Evolutionary conservation across 1,139 yeast genomes (phyloP), one percentile per base, ranked within the genome.

Genomic region (Saccharomyces hybrid): DNA sequence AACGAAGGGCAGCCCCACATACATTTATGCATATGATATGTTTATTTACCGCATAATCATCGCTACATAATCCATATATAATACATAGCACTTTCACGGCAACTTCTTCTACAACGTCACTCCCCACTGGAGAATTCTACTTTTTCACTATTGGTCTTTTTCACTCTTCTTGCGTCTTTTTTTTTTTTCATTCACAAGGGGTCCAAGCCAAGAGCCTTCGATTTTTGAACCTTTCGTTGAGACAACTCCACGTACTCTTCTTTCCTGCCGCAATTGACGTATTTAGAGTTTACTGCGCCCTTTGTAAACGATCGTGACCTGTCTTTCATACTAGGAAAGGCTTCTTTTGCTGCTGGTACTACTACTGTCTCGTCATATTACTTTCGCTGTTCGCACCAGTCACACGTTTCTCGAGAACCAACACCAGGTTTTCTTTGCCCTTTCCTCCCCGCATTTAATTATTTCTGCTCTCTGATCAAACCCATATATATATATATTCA

Each of bases 221-320:
- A 14, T 34, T 16, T 16, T 34, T 11, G 13, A 34, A 16, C 23
- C 42, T 14, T 16, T 34, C 42, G 42, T 34, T 34, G 42, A 14
- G 20, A 34, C 20, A 14, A 34, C 23, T 14, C 42, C 23, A 34
- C 42, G 42, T 34, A 34, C 42, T 34, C 13, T 34, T 14, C 42
- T 34, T 9, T 34, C 11, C 42, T 34, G 13, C 23, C 11, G 42
- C 42, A 14, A 11, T 34, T 34, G 42, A 34, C 42, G 42, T 34
- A 34, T 34, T 34, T 34, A 34, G 42, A 34, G 13, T 34, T 34
- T 34, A 7, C 20, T 34, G 42, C 20, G 42, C 42, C 42, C 42
- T 34, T 34, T 34, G 42, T 34, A 34, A 34, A 34, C 42, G 42
- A 34, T 34, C 42, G 42, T 34, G 42, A 34, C 42, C 42, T 34